Conservation (phyloP, 2,329 filamentous ascomycete species). For the Paracamarosporium sp. region DNA sequence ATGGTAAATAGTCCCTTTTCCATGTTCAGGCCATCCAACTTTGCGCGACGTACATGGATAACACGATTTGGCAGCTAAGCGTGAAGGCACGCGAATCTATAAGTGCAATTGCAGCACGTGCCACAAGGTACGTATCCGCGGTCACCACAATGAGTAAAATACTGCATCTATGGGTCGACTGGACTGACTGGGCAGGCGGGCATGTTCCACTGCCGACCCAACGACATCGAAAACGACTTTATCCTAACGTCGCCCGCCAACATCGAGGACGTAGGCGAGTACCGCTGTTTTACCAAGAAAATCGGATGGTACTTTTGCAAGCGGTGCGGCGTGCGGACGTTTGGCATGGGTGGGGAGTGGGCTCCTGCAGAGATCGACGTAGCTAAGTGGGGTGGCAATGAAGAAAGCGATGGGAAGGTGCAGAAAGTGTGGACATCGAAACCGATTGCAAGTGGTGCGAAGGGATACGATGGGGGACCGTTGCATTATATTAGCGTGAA, state of each 20-base stretch:
- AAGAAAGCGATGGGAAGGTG: slow-evolving; percentile 14
- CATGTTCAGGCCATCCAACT: background rate
- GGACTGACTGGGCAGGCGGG: slow-evolving; percentile 32
- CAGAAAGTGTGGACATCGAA: slow-evolving; percentile 33
- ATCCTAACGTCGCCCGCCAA: slow-evolving; percentile 51
- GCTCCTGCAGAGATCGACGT: slow-evolving; percentile 27
- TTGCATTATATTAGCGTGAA: slow-evolving; percentile 43
- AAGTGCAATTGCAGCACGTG: slow-evolving; percentile 60
- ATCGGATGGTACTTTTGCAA: slow-evolving; percentile 57
- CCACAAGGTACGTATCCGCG: slow-evolving; percentile 44
- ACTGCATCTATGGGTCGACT: background rate
- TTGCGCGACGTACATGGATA: background rate
- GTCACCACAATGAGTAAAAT: background rate
- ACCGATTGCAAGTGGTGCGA: slow-evolving; percentile 11
- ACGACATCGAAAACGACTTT: slow-evolving; percentile 51
- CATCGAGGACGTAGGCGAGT: slow-evolving; percentile 50
- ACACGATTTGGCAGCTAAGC: background rate
- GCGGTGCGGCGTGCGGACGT: slow-evolving; percentile 54
- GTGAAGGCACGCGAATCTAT: slow-evolving; percentile 38
- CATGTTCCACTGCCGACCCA: slow-evolving; percentile 55
- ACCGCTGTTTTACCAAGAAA: slow-evolving; percentile 40
- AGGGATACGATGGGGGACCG: slow-evolving; percentile 18
- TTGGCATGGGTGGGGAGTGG: slow-evolving; percentile 45
- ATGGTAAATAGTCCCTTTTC: background rate
- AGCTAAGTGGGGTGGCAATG: slow-evolving; percentile 25